Percentiles rank a stretch among this genome's conserved stretches.
These are phyloP conservation scores for Aspergillus floridensis DNA, from an alignment of 2,329 filamentous ascomycete genomes.

Conservation along the genomic window DNA sequence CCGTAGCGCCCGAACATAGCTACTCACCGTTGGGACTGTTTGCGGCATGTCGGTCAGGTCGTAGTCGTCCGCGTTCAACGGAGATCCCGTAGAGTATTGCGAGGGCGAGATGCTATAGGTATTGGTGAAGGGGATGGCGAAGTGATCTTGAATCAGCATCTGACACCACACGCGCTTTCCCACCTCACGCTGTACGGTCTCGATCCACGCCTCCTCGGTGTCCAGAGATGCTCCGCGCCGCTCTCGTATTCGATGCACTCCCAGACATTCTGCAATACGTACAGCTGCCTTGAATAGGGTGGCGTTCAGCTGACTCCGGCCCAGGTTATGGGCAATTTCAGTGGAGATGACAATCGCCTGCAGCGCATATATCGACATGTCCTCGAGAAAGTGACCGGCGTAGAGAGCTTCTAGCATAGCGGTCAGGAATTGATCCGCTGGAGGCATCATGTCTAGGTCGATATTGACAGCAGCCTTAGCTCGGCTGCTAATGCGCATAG, in stretches of 20 bases:
- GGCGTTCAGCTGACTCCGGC: constrained; percentile 35
- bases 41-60: constrained; percentile 23
- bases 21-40: constrained; percentile 23
- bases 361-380: constrained; percentile 29
- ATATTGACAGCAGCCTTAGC: constrained; percentile 17
- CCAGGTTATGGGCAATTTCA: constrained; percentile 39
- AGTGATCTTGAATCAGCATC: constrained; percentile 40
- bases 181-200: constrained; percentile 31
- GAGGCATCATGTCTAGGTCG: constrained; percentile 23
- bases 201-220: constrained; percentile 24
- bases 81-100: constrained; percentile 34
- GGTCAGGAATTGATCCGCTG: constrained; percentile 27
- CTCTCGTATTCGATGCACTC: constrained; percentile 27
- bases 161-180: constrained; percentile 40
- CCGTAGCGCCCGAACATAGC: constrained; percentile 29
- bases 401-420: constrained; percentile 36
- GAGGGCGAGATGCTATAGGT: constrained; percentile 38
- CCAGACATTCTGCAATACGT: constrained; percentile 36
- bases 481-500: constrained; percentile 25
- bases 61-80: constrained; percentile 37
- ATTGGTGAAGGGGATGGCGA: constrained; percentile 38
- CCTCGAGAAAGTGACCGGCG: constrained; percentile 33
- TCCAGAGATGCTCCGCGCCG: constrained; percentile 5
- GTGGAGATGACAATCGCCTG: constrained; percentile 41
- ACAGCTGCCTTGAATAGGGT: constrained; percentile 37